Base-by-base conservation (phyloP, 768 basidiomycete genomes). In the Boletus sp. region DNA sequence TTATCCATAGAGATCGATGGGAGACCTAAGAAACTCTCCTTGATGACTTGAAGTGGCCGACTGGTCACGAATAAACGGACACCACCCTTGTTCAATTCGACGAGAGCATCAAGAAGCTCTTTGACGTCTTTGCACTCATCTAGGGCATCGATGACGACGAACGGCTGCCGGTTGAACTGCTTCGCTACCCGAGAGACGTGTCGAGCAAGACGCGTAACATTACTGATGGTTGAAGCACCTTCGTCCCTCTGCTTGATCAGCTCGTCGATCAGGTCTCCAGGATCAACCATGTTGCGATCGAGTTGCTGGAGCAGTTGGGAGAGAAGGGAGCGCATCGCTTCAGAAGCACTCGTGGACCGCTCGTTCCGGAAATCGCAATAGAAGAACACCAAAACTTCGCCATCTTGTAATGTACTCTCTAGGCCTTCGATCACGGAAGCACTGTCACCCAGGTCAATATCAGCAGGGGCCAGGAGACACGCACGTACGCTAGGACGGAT, bases 51-150 rank as follows among this genome's bases (percentile, higher is more conserved):
- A 2, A 57, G 50, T 5, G 52, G 35, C 29, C 62, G 32, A 36
- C 62, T 60, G 42, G 37, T 55, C 5, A 45, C 39, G 9, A 63
- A 55, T 10, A 63, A 28, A 7, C 47, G 53, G 9, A 60, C 12
- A 7, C 42, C 33, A 5, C 52, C 50, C 8, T 45, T 29, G 3
- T 35, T 39, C 20, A 56, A 9, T 5, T 47, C 24, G 2, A 10
- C 7, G 4, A 62, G 29, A 8, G 35, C 52, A n/a, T 14, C 14
- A 1, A 62, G 55, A 5, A 56, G 32, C 1, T 42, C 33, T 14
- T 54, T 45, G 24, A 60, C 3, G 7, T 56, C 20, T n/a, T 37
- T 39, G 35, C 59, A 63, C 29, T 63, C 62, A 18, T 63, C 59
- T 4, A 61, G 35, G 1, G 56, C 59, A 17, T 63, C 62, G 11